phyloP scores from a whole-genome alignment of 2,329 filamentous ascomycete species.

The Magnaporthiopsis incrustans region DNA sequence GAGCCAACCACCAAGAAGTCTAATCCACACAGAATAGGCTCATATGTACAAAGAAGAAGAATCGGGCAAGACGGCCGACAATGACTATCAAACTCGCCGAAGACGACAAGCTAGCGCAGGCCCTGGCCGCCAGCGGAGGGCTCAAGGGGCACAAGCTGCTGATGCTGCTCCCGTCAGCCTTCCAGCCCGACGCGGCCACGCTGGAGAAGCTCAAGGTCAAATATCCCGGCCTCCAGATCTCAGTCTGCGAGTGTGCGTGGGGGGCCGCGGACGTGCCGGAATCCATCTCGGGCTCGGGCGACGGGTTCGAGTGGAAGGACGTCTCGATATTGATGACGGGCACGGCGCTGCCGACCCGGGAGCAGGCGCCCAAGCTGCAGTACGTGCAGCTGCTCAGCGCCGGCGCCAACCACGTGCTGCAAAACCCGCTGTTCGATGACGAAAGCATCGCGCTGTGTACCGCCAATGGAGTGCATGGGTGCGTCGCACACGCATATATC shows the following conservation, averaged over 20 bases:
- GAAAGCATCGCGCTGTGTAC: slow-evolving; percentile 44
- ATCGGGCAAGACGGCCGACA: background rate
- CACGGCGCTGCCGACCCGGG: slow-evolving; percentile 28
- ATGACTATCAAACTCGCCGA: background rate
- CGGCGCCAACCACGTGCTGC: slow-evolving; percentile 41
- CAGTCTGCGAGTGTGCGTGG: slow-evolving; percentile 22
- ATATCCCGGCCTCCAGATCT: slow-evolving; percentile 37
- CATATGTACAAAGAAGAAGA: too few relatives aligned
- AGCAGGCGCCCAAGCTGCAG: slow-evolving; percentile 37
- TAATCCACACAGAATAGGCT: background rate
- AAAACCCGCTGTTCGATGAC: slow-evolving; percentile 39
- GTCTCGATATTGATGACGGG: slow-evolving; percentile 33
- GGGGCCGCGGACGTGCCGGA: slow-evolving; percentile 17
- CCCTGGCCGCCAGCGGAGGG: slow-evolving; percentile 7
- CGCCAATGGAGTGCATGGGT: slow-evolving; percentile 52
- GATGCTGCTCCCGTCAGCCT: slow-evolving; percentile 25
- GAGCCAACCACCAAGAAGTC: background rate
- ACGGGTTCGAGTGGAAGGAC: slow-evolving; percentile 27
- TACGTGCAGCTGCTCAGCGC: slow-evolving; percentile 48
- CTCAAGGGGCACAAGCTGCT: slow-evolving; percentile 41
- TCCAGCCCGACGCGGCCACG: slow-evolving; percentile 22
- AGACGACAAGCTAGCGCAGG: background rate
- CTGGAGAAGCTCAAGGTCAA: slow-evolving; percentile 26
- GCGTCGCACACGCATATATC: slow-evolving; percentile 13
- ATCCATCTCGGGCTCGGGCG: slow-evolving; percentile 4